A percentile compares a stretch with the other conserved stretches of the same genome.
phyloP scores from a whole-genome alignment of 78 protist species.

The Dictyostelium firmibasis region DNA sequence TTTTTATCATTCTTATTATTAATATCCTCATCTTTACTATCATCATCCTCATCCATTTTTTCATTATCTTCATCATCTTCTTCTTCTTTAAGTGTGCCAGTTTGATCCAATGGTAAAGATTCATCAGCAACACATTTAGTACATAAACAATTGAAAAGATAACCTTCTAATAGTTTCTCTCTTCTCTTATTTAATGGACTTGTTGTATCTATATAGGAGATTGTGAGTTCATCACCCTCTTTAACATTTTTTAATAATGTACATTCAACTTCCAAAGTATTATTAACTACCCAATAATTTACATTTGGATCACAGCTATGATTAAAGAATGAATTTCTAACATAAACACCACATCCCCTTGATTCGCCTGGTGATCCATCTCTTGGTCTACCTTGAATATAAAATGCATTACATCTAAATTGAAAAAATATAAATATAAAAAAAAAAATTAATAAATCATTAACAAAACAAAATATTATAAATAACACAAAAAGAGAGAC shows the following conservation, averaged over 20 bases:
- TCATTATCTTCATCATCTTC: background rate
- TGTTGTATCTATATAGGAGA: constrained; percentile 50
- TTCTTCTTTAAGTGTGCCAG: background rate
- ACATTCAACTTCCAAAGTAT: constrained; percentile 70
- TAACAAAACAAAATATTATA: background rate
- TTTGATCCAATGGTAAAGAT: background rate
- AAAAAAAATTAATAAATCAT: background rate
- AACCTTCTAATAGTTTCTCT: constrained; percentile 56
- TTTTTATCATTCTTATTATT: background rate
- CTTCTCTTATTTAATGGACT: constrained; percentile 8
- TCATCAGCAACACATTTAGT: constrained; percentile 46
- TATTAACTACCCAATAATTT: constrained; percentile 68
- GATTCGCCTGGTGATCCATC: constrained; percentile 62
- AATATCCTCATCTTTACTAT: background rate
- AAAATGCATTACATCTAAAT: constrained; percentile 72
- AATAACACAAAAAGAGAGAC: background rate
- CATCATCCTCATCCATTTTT: background rate
- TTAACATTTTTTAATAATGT: constrained; percentile 43
- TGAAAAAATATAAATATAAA: background rate
- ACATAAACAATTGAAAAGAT: constrained; percentile 61
- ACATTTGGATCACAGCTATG: constrained; percentile 75
- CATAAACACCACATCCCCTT: constrained; percentile 76
- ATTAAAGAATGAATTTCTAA: constrained; percentile 69
- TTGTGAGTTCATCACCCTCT: constrained; percentile 53
- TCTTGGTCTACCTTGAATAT: constrained; percentile 74